These are phyloP conservation scores for Aureobasidium uvarum DNA, from an alignment of 2,329 filamentous ascomycete species.

Conservation along the genomic window DNA sequence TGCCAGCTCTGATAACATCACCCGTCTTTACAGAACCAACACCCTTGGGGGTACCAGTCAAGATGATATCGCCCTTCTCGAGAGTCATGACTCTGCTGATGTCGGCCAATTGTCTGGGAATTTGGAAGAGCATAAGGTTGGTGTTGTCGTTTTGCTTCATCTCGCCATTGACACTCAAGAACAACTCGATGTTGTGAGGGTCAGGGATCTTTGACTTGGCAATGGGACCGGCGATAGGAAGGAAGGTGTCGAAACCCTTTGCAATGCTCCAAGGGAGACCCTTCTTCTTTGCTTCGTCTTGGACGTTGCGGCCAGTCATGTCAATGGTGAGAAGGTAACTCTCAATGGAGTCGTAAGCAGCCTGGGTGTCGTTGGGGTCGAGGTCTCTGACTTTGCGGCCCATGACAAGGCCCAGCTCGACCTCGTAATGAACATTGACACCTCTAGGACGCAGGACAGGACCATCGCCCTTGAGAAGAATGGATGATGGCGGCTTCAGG, in stretches of 20 bases:
- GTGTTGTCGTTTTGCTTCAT: slow-evolving; percentile 82
- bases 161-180: slow-evolving; percentile 77
- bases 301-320: slow-evolving; percentile 93
- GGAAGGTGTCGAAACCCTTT: slow-evolving; percentile 97
- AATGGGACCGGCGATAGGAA: slow-evolving; percentile 80
- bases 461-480: slow-evolving; percentile 74
- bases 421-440: slow-evolving; percentile 87
- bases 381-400: slow-evolving; percentile 77
- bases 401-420: slow-evolving; percentile 88
- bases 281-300: slow-evolving; percentile 96
- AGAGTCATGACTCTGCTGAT: slow-evolving; percentile 95
- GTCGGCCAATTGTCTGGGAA: slow-evolving; percentile 82
- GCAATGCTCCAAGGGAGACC: slow-evolving; percentile 94
- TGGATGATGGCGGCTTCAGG: slow-evolving; percentile 86
- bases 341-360: slow-evolving; percentile 78
- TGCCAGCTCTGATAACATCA: slow-evolving; percentile 80
- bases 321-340: slow-evolving; percentile 91
- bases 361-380: slow-evolving; percentile 67
- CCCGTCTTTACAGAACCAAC: slow-evolving; percentile 83
- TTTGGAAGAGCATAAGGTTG: slow-evolving; percentile 89
- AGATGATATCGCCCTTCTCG: slow-evolving; percentile 83
- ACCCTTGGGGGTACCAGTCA: slow-evolving; percentile 97
- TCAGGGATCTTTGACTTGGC: slow-evolving; percentile 75
- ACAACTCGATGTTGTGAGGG: slow-evolving; percentile 85
- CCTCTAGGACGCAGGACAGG: slow-evolving; percentile 79